Evolutionary conservation across 257 asterid genomes (phyloP).

Genomic region (Solanum sejunctum): DNA sequence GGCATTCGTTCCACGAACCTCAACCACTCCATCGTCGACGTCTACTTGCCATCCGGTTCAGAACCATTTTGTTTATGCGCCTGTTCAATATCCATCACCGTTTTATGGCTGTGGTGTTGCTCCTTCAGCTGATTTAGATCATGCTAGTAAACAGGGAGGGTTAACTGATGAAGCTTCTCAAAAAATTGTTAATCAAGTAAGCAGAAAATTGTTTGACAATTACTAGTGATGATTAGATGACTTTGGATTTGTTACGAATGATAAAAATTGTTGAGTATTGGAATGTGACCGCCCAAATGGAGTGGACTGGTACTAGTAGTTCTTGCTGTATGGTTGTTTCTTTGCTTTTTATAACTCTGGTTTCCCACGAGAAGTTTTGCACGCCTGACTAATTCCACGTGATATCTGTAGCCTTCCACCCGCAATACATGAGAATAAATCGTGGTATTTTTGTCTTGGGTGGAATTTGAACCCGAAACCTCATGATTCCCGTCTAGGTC

Average conservation of each 20-base stretch:
- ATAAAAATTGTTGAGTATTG: neutral
- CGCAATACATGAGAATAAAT: neutral
- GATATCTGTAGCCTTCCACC: neutral
- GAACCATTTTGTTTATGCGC: neutral
- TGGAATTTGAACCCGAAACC: neutral
- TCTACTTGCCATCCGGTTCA: neutral
- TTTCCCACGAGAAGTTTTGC: neutral
- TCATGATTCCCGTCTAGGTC: neutral
- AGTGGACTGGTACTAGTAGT: neutral
- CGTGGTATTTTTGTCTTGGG: neutral
- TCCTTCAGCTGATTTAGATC: conserved; percentile 2
- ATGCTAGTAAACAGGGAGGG: conserved; percentile 21
- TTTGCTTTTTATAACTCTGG: too few species aligned
- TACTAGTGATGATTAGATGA: neutral
- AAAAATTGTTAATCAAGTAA: conserved; percentile 64
- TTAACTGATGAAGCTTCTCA: conserved; percentile 32
- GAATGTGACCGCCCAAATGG: neutral
- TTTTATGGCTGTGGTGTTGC: conserved; percentile 5
- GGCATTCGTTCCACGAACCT: conserved; percentile 53
- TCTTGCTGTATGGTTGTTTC: neutral
- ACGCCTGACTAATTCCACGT: neutral
- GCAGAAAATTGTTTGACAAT: neutral
- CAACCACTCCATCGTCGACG: neutral
- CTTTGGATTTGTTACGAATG: neutral
- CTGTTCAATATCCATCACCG: neutral